Conservation (phyloP, 257 asterid species). For the Lycium barbarum region DNA sequence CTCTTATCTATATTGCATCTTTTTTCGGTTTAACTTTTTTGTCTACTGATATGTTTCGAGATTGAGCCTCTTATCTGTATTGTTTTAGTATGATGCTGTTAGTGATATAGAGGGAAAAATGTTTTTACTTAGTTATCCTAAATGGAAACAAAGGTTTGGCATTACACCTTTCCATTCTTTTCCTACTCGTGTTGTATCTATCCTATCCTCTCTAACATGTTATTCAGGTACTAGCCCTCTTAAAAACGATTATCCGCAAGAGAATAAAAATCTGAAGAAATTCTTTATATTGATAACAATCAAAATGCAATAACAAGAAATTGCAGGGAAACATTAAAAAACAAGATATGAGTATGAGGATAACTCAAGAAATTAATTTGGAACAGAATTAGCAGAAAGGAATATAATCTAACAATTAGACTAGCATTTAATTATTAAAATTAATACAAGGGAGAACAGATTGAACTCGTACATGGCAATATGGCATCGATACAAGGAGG, state of each 20-base stretch:
- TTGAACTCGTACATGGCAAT: background rate
- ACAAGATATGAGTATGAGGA: no score
- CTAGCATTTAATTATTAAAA: no score
- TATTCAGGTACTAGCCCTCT: background rate
- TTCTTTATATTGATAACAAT: background rate
- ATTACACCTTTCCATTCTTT: background rate
- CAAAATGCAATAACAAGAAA: background rate
- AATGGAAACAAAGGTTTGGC: slow-evolving; percentile 9
- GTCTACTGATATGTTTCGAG: background rate
- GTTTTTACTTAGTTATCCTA: slow-evolving; percentile 3
- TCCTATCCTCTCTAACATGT: background rate
- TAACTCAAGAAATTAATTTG: no score
- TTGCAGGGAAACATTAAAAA: no score
- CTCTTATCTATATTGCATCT: background rate
- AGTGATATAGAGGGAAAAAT: background rate
- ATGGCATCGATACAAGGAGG: background rate
- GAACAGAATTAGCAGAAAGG: no score
- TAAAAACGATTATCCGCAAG: background rate
- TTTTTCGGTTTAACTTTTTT: no score
- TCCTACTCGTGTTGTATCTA: background rate
- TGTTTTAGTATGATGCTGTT: background rate
- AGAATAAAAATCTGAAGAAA: background rate
- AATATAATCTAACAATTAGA: background rate
- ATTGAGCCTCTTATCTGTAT: no score
- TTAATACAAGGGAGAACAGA: background rate